Base-by-base conservation (phyloP, 306 rosid species). In the Prunus campanulata region DNA sequence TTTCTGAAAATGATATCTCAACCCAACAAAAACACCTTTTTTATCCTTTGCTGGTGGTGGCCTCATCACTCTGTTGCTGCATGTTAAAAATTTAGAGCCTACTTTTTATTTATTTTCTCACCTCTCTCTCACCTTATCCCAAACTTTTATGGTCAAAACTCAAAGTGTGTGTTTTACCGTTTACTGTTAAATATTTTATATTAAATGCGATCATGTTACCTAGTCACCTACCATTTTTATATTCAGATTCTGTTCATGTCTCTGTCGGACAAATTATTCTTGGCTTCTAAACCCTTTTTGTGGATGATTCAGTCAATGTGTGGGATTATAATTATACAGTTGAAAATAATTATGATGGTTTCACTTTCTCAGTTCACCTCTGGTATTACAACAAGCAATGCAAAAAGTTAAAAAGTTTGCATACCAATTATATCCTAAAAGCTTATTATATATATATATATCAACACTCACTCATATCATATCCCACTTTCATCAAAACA, bases 1-100 rank as follows among this genome's bases (percentile, higher is more conserved):
- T 35, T 85, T 80, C 65, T 35, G 82, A 87, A 76, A 69, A 79
- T 77, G 89, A 84, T 75, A 46, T 79, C 82, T 72, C 85, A 86
- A 80, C 80, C 27, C 62, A 35, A 35, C 42, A 35, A 35, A 35
- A 35, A 35, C 8, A 35, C 70, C 49, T 46, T 3, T 22, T 70
- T 32, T 20, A 25, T 42, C n/a, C 71, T 57, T 16, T 1, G 7
- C 8, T 79, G 19, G 61, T 35, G 42, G 42, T 35, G 42, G 42
- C 42, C 42, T 35, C 42, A 12, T 29, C 75, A 55, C 68, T 27
- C 74, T 51, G 79, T 59, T 56, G 25, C 29, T 52, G 47, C 18
- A 48, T 5, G 24, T 19, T 44, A 6, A 6, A 35, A 35, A 35
- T 19, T 51, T 50, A 18, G n/a, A 57, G 12, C 68, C 32, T 35